Evolutionary conservation across 2,329 filamentous ascomycete species (phyloP), one percentile per base, ranked within the genome.

Genomic region (Fusarium anthophilum): DNA sequence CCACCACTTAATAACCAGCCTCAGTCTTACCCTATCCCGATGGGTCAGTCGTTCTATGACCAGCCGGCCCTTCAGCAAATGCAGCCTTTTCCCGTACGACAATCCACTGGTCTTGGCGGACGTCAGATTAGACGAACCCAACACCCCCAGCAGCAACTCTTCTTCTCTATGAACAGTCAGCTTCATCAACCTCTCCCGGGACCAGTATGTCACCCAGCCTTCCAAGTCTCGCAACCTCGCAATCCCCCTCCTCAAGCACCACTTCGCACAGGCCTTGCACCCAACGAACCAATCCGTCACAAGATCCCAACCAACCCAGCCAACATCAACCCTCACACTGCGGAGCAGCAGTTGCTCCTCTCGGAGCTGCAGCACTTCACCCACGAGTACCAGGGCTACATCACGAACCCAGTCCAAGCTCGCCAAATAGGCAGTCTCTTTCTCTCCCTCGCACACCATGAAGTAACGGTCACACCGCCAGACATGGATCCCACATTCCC

Each of bases 401-500:
- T 76, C 44, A 14, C 9, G 6, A 57, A 60, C 9, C 43, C 30
- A 8, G 14, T 4, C 1, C 14, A 45, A 14, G 74, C 62, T 22
- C 13, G 13, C 7, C 6, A 10, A 1, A 41, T 71, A 41, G 58
- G 57, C 20, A 10, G 9, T 2, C n/a, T n/a, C 4, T 77, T 68
- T n/a, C 47, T 51, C 11, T 24, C 41, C 32, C 63, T 78, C 4
- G 63, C 50, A 8, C 50, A 51, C 4, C 62, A 63, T 2, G 54
- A 61, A 14, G 65, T 17, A 1, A 14, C 6, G 3, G 28, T 58
- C 1, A 63, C 68, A 0, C n/a, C 12, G 1, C 63, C 69, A 13
- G 44, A 26, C 1, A 39, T 13, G 8, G 76, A 78, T 9, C 4
- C 11, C 3, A 61, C 74, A 4, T 78, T 78, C 1, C 76, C 76